Percentiles rank a stretch among this genome's conserved stretches.
phyloP scores from a whole-genome alignment of 805 yeast genomes.

The Ogataea wickerhamii region DNA sequence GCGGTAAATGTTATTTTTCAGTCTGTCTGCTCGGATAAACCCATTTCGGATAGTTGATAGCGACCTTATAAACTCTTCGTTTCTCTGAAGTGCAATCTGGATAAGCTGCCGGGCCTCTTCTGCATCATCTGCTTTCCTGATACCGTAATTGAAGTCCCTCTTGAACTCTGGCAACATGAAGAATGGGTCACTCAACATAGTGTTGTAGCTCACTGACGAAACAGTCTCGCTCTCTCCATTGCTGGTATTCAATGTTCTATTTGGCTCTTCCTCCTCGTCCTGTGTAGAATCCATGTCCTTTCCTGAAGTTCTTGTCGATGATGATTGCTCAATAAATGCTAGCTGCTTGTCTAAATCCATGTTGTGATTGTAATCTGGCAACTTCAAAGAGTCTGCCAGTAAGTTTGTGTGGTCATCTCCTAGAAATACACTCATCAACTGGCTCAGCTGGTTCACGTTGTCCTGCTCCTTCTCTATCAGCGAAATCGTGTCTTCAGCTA shows the following conservation, averaged over 20 bases:
- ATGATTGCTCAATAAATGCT: slow-evolving; percentile 7
- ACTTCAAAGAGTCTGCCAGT: slow-evolving; percentile 58
- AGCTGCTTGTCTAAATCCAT: slow-evolving; percentile 33
- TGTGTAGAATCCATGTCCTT: slow-evolving; percentile 22
- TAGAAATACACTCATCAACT: slow-evolving; percentile 70
- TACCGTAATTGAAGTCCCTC: slow-evolving; percentile 47
- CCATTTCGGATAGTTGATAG: slow-evolving; percentile 71
- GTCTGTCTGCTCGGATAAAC: slow-evolving; percentile 71
- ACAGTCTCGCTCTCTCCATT: slow-evolving; percentile 5
- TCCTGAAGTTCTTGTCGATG: slow-evolving; percentile 4
- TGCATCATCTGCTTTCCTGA: slow-evolving; percentile 49
- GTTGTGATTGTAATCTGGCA: slow-evolving; percentile 70
- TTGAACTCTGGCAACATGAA: slow-evolving; percentile 56
- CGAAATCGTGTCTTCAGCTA: slow-evolving; percentile 73
- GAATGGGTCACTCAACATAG: slow-evolving; percentile 48
- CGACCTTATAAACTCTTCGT: slow-evolving; percentile 82
- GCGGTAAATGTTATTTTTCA: slow-evolving; percentile 61
- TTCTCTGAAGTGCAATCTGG: slow-evolving; percentile 76
- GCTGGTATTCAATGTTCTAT: slow-evolving; percentile 17
- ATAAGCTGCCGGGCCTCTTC: slow-evolving; percentile 69
- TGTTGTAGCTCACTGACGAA: slow-evolving; percentile 14
- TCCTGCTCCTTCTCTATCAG: slow-evolving; percentile 79
- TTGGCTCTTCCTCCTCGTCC: slow-evolving; percentile 22
- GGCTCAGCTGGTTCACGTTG: slow-evolving; percentile 66
- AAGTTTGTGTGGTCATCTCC: slow-evolving; percentile 81